Percentiles rank a stretch among this genome's conserved stretches.
Conservation (phyloP, 768 basidiomycete genomes). For the Leucosporidium creatinivorum region DNA sequence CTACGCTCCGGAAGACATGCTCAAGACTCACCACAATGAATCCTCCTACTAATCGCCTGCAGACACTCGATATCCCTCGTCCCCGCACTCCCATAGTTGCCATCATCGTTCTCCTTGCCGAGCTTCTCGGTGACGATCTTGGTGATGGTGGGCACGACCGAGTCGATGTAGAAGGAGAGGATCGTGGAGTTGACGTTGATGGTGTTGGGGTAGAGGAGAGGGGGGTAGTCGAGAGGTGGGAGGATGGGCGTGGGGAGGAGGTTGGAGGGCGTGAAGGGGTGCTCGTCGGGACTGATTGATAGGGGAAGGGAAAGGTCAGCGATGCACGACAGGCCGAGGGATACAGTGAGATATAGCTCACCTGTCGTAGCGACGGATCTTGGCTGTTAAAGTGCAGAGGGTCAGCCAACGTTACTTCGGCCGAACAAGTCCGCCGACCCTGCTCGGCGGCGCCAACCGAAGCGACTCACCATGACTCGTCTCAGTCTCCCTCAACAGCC, state of each 20-base stretch:
- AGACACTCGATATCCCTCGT: slow-evolving; percentile 91
- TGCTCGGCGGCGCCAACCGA: slow-evolving; percentile 1
- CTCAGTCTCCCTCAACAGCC: slow-evolving; percentile 95
- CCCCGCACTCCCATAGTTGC: slow-evolving; percentile 93
- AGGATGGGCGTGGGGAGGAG: slow-evolving; percentile 77
- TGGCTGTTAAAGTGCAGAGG: slow-evolving; percentile 52
- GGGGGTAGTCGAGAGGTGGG: slow-evolving; percentile 61
- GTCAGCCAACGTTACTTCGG: neutral
- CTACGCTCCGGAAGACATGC: too few relatives aligned
- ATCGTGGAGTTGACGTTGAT: slow-evolving; percentile 85
- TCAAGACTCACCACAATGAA: slow-evolving; percentile 76
- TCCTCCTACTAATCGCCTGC: slow-evolving; percentile 95
- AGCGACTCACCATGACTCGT: slow-evolving; percentile 74
- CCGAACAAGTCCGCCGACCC: neutral
- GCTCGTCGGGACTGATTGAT: slow-evolving; percentile 79
- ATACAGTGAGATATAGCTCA: slow-evolving; percentile 38
- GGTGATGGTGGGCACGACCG: slow-evolving; percentile 85
- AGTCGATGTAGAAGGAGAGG: slow-evolving; percentile 74
- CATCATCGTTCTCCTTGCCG: slow-evolving; percentile 77
- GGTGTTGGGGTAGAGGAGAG: slow-evolving; percentile 61
- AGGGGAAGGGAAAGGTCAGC: neutral
- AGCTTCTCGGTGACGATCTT: slow-evolving; percentile 60
- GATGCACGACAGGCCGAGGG: neutral
- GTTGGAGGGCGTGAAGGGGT: slow-evolving; percentile 68
- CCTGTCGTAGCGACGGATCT: slow-evolving; percentile 92